Conservation (phyloP, 2,329 filamentous ascomycete genomes). For the Coleophoma crateriformis region DNA sequence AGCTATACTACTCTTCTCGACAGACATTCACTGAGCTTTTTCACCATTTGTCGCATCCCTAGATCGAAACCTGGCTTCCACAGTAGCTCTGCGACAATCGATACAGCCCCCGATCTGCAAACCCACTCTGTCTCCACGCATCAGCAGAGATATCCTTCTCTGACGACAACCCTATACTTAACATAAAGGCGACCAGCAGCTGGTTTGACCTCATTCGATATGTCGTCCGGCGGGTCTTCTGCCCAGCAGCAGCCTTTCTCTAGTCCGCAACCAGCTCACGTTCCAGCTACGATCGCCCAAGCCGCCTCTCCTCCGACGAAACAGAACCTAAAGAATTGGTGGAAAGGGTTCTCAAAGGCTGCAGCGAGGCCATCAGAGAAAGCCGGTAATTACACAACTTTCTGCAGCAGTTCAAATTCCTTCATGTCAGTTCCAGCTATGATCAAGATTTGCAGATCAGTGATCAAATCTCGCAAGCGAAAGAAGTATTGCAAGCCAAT, state of each 20-base stretch:
- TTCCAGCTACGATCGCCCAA: constrained; percentile 10
- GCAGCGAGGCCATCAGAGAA: constrained; percentile 50
- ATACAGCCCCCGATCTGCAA: neutral
- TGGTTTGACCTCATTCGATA: constrained; percentile 10
- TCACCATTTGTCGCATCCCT: neutral
- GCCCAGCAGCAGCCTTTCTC: constrained; percentile 23
- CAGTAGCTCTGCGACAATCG: neutral
- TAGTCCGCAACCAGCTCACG: constrained; percentile 20
- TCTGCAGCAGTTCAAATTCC: too few relatives aligned
- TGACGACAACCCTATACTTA: neutral
- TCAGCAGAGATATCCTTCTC: neutral
- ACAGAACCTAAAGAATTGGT: constrained; percentile 91
- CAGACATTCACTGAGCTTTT: neutral
- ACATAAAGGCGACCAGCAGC: constrained; percentile 9
- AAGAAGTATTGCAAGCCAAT: too few relatives aligned
- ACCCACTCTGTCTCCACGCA: neutral
- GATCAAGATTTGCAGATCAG: too few relatives aligned
- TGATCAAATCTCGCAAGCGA: too few relatives aligned
- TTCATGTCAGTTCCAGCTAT: too few relatives aligned
- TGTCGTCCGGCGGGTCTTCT: constrained; percentile 19
- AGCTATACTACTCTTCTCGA: neutral
- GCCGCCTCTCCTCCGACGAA: constrained; percentile 71
- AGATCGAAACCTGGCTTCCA: neutral
- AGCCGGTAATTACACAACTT: constrained; percentile 37
- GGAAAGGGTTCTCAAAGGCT: constrained; percentile 82